A percentile compares a stretch with the other conserved stretches of the same genome.
phyloP scores from a whole-genome alignment of 1,284 basidiomycete genomes.

The Moniliella sp. region DNA sequence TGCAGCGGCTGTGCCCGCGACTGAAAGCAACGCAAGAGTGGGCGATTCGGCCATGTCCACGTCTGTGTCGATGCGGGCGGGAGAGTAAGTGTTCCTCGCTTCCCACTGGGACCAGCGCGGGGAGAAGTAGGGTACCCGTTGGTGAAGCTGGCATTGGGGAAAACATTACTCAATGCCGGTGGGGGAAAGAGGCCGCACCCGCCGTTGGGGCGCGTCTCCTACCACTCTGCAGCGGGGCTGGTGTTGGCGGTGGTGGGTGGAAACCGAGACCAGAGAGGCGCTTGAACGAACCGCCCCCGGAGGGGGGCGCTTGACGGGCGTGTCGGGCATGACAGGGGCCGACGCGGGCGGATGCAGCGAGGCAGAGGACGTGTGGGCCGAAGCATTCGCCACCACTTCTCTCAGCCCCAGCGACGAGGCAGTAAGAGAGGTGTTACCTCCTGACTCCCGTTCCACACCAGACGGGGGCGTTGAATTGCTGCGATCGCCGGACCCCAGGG shows the following conservation, averaged over 20 bases:
- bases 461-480: too few species aligned
- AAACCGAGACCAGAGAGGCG: constrained; percentile 8
- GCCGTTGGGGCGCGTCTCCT: constrained; percentile 14
- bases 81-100: too few species aligned
- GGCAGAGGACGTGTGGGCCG: constrained; percentile 9
- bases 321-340: constrained; percentile 33
- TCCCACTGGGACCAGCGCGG: too few species aligned
- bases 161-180: too few species aligned
- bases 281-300: constrained; percentile 1
- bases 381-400: constrained; percentile 25
- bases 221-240: constrained; percentile 6
- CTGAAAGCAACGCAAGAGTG: too few species aligned
- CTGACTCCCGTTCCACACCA: too few species aligned
- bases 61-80: too few species aligned
- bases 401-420: constrained; percentile 10
- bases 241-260: constrained; percentile 3
- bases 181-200: constrained; percentile 9
- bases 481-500: not conserved
- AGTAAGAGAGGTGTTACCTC: constrained; percentile 6
- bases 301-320: constrained; percentile 27
- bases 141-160: too few species aligned
- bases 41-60: too few species aligned
- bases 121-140: too few species aligned
- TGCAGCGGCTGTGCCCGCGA: too few species aligned
- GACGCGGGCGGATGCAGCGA: not conserved